Percentiles rank a stretch among this genome's conserved stretches.
Evolutionary conservation across 306 rosid genomes (phyloP).

Genomic region (Sechiopsis laciniata): DNA sequence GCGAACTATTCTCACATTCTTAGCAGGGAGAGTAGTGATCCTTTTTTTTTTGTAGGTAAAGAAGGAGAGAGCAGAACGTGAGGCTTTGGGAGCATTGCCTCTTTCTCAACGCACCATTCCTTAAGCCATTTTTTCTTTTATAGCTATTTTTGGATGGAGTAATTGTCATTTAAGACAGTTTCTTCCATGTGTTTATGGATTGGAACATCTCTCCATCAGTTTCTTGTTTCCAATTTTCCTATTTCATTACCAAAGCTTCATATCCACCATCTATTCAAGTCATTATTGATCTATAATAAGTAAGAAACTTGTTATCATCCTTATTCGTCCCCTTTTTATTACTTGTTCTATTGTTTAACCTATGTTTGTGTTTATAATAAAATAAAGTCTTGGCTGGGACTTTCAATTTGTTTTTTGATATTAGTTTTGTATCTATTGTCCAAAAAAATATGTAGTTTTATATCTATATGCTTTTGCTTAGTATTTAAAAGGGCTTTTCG

Average conservation of each 20-base stretch:
- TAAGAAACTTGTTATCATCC: neutral
- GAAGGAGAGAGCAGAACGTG: slow-evolving; percentile 79
- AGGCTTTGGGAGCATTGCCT: slow-evolving; percentile 89
- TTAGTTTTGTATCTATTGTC: too few species aligned
- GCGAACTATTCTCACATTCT: too few species aligned
- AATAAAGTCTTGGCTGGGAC: too few species aligned
- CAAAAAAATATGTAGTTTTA: too few species aligned
- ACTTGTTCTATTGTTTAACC: neutral
- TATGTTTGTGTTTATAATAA: neutral
- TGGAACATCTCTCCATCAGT: slow-evolving; percentile 14
- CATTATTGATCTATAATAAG: slow-evolving; percentile 11
- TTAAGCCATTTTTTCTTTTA: slow-evolving; percentile 30
- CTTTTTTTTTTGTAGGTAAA: slow-evolving; percentile 57
- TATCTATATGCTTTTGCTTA: too few species aligned
- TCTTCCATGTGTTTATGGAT: slow-evolving; percentile 34
- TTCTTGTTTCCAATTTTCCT: slow-evolving; percentile 9
- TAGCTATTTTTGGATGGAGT: slow-evolving; percentile 31
- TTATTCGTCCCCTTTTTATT: neutral
- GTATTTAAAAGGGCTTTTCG: too few species aligned
- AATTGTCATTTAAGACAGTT: slow-evolving; percentile 11
- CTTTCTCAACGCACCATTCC: slow-evolving; percentile 84
- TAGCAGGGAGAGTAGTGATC: neutral
- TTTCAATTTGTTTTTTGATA: too few species aligned
- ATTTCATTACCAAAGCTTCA: slow-evolving; percentile 2
- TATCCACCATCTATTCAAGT: neutral